phyloP scores from a whole-genome alignment of 345 rosid species.

The Arabis hirsuta region DNA sequence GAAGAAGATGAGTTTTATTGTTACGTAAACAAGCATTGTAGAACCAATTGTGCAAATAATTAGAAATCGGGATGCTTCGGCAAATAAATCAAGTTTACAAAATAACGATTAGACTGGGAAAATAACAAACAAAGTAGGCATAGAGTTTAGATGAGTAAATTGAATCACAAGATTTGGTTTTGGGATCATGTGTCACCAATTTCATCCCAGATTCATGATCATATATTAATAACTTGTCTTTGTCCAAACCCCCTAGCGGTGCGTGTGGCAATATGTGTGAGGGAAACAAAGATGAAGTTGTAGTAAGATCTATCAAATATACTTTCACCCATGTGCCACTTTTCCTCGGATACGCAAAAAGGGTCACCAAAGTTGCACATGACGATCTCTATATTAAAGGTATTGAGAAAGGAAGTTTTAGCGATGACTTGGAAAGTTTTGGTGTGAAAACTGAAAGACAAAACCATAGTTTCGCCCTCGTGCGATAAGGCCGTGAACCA shows the following conservation, averaged over 20 bases:
- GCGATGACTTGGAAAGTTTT: background rate
- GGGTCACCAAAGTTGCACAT: constrained; percentile 1
- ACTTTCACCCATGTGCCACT: no score
- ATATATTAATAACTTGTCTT: background rate
- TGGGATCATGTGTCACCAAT: constrained; percentile 9
- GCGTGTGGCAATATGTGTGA: no score
- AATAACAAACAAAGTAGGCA: background rate
- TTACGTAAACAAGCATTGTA: no score
- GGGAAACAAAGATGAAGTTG: no score
- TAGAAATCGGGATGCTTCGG: background rate
- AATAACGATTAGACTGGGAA: constrained; percentile 13
- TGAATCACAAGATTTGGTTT: background rate
- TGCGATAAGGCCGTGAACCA: background rate
- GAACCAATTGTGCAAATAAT: background rate
- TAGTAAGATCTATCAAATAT: no score
- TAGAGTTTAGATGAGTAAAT: background rate
- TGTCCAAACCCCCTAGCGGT: no score
- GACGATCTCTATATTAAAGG: background rate
- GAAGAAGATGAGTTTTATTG: no score
- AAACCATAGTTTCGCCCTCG: constrained; percentile 5
- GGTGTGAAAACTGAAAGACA: constrained; percentile 11
- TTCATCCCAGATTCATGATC: background rate
- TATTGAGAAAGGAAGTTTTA: constrained; percentile 9
- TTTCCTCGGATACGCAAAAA: no score
- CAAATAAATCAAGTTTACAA: constrained; percentile 6